Conservation (phyloP, 495 filamentous ascomycete genomes). For the Daldinia loculata region DNA sequence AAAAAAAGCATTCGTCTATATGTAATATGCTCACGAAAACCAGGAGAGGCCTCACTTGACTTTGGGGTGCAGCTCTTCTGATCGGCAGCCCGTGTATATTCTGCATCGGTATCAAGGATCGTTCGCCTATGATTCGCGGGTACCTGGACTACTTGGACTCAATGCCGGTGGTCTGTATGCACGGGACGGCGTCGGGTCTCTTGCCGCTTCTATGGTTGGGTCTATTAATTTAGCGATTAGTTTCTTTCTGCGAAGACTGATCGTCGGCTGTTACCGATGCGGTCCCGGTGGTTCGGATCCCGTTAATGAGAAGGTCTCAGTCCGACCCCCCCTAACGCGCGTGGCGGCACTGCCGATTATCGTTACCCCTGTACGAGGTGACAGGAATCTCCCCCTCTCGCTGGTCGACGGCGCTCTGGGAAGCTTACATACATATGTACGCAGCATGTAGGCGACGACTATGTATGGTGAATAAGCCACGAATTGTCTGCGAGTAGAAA, state of each 20-base stretch:
- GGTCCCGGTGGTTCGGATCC: conserved; percentile 41
- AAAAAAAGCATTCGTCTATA: conserved; percentile 20
- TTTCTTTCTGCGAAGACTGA: conserved; percentile 8
- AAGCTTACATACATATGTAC: not conserved
- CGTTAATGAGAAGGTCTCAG: conserved; percentile 24
- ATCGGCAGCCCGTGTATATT: conserved; percentile 18
- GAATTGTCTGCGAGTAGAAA: not conserved
- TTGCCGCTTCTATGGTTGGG: conserved; percentile 11
- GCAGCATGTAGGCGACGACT: not conserved
- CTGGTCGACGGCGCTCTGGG: not conserved
- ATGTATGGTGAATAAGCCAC: not conserved
- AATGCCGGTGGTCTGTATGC: conserved; percentile 9
- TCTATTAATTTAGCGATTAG: not conserved
- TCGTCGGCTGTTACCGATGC: conserved; percentile 21
- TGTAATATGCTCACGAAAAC: conserved; percentile 7
- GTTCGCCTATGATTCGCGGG: conserved; percentile 24
- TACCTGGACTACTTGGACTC: conserved; percentile 1
- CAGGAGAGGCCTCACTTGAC: not conserved
- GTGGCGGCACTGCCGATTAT: conserved; percentile 33
- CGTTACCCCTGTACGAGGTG: conserved; percentile 19
- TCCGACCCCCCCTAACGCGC: conserved; percentile 18
- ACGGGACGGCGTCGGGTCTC: conserved; percentile 4
- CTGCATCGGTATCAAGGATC: conserved; percentile 14
- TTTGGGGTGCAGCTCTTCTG: conserved; percentile 14
- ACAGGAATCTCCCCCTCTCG: conserved; percentile 8